These are phyloP conservation scores for peach (Prunus persica) DNA, from an alignment of 306 rosid genomes.

Conservation along the genomic window DNA sequence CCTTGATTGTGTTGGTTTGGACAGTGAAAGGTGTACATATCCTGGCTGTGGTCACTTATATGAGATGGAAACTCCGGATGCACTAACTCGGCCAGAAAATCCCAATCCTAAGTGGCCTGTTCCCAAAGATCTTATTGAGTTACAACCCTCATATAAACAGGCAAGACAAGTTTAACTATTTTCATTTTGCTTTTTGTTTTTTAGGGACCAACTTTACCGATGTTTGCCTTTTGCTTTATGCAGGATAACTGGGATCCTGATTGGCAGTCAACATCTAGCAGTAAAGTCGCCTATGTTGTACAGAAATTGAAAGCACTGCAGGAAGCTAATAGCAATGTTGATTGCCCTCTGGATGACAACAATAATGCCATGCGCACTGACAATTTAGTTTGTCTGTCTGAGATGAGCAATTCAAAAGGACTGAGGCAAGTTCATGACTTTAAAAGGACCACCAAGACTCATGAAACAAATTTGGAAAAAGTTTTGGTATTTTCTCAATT, in stretches of 20 bases:
- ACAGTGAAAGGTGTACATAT: conserved; percentile 73
- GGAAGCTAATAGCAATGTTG: conserved; percentile 44
- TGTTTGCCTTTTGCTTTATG: conserved; percentile 22
- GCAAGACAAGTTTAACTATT: conserved; percentile 30
- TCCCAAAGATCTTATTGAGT: conserved; percentile 94
- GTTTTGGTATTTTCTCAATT: conserved; percentile 92
- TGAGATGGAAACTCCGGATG: conserved; percentile 88
- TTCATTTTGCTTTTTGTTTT: background rate
- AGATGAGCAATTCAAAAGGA: conserved; percentile 25
- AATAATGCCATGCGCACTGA: conserved; percentile 22
- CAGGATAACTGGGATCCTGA: conserved; percentile 99
- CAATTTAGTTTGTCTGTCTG: conserved; percentile 32
- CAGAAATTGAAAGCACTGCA: conserved; percentile 67
- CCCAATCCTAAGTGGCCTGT: conserved; percentile 97
- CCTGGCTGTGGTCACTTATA: conserved; percentile 80
- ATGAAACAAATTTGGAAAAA: conserved; percentile 49
- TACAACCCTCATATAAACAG: conserved; percentile 97
- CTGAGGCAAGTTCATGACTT: conserved; percentile 28
- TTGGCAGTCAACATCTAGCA: conserved; percentile 98
- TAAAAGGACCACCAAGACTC: conserved; percentile 22
- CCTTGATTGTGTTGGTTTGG: conserved; percentile 85
- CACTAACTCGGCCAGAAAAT: conserved; percentile 82
- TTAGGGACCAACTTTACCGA: conserved; percentile 3
- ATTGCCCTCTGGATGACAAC: conserved; percentile 21
- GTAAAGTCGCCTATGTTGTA: conserved; percentile 77